Evolutionary conservation across 2,329 filamentous ascomycete genomes (phyloP).

Genomic region (Diaporthe capsici): DNA sequence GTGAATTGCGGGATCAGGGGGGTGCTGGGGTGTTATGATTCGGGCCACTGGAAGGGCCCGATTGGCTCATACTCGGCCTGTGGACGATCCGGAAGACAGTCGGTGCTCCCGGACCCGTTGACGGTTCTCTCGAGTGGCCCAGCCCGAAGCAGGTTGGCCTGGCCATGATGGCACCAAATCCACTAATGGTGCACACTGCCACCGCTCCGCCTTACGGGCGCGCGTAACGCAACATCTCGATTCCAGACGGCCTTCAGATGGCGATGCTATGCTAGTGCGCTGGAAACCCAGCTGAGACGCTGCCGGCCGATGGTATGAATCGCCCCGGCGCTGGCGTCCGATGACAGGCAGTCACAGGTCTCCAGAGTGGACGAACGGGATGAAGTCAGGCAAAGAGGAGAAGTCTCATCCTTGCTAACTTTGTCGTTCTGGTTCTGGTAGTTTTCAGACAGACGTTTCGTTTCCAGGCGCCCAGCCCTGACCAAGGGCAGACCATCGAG

Average conservation of each 20-base stretch:
- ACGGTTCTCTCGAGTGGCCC: conserved; percentile 5
- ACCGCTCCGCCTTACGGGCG: conserved; percentile 21
- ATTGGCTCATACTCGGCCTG: conserved; percentile 19
- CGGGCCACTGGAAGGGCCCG: conserved; percentile 23
- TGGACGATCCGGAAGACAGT: conserved; percentile 28
- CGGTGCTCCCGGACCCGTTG: conserved; percentile 26
- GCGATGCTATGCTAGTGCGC: background rate
- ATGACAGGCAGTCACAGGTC: background rate
- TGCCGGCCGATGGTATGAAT: background rate
- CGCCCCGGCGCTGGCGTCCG: background rate
- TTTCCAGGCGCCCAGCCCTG: background rate
- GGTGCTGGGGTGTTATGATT: conserved; percentile 20
- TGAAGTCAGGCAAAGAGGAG: background rate
- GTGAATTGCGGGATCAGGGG: conserved; percentile 25
- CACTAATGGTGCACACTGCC: conserved; percentile 18
- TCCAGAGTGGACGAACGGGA: conserved; percentile 18
- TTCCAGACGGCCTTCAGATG: conserved; percentile 10
- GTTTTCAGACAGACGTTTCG: background rate
- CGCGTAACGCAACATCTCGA: background rate
- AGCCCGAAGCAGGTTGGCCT: conserved; percentile 1
- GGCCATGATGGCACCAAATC: background rate
- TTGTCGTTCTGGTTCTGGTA: background rate
- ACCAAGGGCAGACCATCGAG: conserved; percentile 1
- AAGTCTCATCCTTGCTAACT: background rate
- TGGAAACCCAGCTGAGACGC: conserved; percentile 20